Base-by-base conservation (phyloP, 768 basidiomycete species). In the Boletus sensibilis region DNA sequence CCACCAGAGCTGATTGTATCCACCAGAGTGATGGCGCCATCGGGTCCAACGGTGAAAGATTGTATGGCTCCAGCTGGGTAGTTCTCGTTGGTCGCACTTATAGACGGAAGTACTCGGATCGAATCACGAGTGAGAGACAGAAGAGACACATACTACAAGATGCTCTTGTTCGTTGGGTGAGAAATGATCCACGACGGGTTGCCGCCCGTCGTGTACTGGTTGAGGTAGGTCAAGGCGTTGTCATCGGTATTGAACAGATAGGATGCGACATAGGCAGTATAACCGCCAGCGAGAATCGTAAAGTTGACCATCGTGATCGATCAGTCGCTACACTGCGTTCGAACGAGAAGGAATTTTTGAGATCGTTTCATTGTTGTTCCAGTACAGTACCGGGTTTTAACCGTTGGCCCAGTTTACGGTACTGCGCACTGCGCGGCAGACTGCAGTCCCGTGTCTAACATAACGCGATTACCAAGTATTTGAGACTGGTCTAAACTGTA, bases 281-380 rank as follows among this genome's bases (percentile, higher is more conserved):
- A 88, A 16, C 86, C 86, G 35, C 87, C 86, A 33, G 87, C 87
- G 34, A 88, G 76, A 58, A 90, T 85, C 4, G 77, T 85, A 64
- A 85, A 82, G 52, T 82, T 78, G 61, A 88, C 86, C 87, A 88
- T 88, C 42, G 55, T 21, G 35, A 21, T 38, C 4, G n/a, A 8
- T n/a, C 5, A n/a, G 27, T 29, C 6, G 33, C 11, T 34, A 16
- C 23, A 38, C n/a, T n/a, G n/a, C 16, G 34, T 42, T 48, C 2
- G 25, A 23, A 55, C 18, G 48, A 27, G 29, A 21, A 5, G 13
- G 1, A 5, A 20, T 1, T 7, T 7, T 4, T 4, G 7, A 7
- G 18, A 29, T 29, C 5, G 25, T 5, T 11, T 29, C 20, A 14
- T 4, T 7, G 8, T n/a, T n/a, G 4, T 38, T 9, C 37, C 18